Evolutionary conservation across 495 filamentous ascomycete species (phyloP), one percentile per base, ranked within the genome.

Genomic region (Alectoria sarmentosa): DNA sequence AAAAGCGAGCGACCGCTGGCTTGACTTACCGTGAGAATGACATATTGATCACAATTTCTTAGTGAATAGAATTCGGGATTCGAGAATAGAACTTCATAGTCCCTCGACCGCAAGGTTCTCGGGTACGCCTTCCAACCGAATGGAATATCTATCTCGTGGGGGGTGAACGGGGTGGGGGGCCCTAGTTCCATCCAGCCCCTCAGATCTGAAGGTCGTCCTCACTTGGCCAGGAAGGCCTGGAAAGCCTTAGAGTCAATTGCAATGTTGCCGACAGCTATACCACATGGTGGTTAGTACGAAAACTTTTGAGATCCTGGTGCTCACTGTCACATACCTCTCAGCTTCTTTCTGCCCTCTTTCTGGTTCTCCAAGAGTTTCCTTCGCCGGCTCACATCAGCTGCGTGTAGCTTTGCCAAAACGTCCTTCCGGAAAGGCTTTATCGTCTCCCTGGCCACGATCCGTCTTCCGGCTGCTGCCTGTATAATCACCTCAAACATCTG

Each of bases 361-460:
- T 98, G 94, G 80, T 92, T 96, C 77, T 98, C 93, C 49, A 98
- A 73, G 67, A 98, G 74, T 76, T 98, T 98, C 71, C 86, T 82
- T 57, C 92, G 82, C 41, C 94, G 80, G 14, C 83, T 83, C 23
- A 96, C 82, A 77, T 98, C 94, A 69, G 86, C 88, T 13, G 95
- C 94, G 73, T 98, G 96, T 64, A 98, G 80, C 75, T 98, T 98
- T 41, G 88, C 87, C 65, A 96, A 78, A 6, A 98, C 86, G 71
- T 98, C 94, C 76, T 98, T 98, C 58, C 94, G 82, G 73, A 96
- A 97, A 2, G 94, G 90, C 81, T 98, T 97, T 74, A 98, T 86
- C 0, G 93, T 96, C 73, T 97, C 95, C 66, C 94, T 82, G 2
- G 94, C 95, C 17, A 98, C 84, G 62, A 98, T 86, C 55, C 87